These are phyloP conservation scores for Craterostigma plantagineum DNA, from an alignment of 257 asterid species.

Conservation along the genomic window DNA sequence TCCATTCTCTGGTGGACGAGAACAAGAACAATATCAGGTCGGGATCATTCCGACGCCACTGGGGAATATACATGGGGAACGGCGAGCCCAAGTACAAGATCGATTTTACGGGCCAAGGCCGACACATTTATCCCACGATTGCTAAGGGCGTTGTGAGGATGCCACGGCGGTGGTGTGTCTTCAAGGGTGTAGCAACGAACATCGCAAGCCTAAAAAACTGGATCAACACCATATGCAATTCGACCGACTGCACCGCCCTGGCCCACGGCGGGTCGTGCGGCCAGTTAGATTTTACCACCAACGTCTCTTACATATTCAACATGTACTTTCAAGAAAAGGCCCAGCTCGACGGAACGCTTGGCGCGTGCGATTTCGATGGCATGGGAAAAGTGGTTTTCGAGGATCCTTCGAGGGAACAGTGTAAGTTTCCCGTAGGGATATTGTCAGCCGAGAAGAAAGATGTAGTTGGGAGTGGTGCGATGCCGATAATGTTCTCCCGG, in stretches of 20 bases:
- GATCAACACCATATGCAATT: constrained; percentile 8
- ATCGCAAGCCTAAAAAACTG: background rate
- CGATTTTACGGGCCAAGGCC: constrained; percentile 27
- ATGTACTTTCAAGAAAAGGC: constrained; percentile 18
- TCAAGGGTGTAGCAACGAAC: background rate
- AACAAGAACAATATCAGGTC: constrained; percentile 2
- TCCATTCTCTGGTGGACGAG: constrained; percentile 28
- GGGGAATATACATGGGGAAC: constrained; percentile 34
- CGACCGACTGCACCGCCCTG: constrained; percentile 26
- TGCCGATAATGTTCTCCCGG: too few relatives aligned
- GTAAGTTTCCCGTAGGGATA: constrained; percentile 12
- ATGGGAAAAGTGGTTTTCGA: constrained; percentile 14
- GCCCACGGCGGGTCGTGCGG: constrained; percentile 27
- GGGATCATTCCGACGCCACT: constrained; percentile 25
- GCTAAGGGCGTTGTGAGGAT: constrained; percentile 22
- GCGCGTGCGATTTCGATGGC: constrained; percentile 17
- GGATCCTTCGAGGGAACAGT: constrained; percentile 16
- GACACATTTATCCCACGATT: constrained; percentile 13
- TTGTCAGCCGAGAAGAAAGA: background rate
- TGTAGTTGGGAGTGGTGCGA: background rate
- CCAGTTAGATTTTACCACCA: constrained; percentile 5
- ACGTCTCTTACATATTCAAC: constrained; percentile 40
- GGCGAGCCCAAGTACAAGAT: constrained; percentile 42
- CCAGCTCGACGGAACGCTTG: constrained; percentile 10
- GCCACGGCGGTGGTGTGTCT: constrained; percentile 28